Percentiles rank a stretch among this genome's conserved stretches.
Evolutionary conservation across 129 eudicot genomes (phyloP).

Genomic region (Glebionis coronaria): DNA sequence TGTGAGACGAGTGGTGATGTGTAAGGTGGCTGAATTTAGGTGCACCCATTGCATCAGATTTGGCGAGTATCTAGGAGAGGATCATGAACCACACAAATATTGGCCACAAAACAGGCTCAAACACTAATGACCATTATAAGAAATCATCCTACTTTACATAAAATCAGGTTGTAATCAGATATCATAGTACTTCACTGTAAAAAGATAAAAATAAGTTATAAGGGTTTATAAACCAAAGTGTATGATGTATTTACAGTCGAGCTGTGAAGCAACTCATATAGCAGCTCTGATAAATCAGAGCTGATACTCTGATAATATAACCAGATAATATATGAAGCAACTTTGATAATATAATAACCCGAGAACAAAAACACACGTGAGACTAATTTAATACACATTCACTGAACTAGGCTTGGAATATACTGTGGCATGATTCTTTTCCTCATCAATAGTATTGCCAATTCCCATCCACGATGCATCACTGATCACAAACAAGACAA

Average conservation of each 20-base stretch:
- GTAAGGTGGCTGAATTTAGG: background rate
- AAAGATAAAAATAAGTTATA: background rate
- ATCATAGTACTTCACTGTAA: conserved; percentile 7
- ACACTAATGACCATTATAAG: background rate
- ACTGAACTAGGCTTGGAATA: conserved; percentile 1
- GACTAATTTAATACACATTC: conserved; percentile 9
- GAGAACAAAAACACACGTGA: background rate
- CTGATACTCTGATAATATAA: too few relatives aligned
- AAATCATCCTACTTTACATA: background rate
- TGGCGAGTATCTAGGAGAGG: background rate
- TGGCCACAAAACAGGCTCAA: conserved; percentile 2
- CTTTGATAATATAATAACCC: conserved; percentile 2
- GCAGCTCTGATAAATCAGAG: conserved; percentile 6
- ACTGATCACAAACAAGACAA: conserved; percentile 25
- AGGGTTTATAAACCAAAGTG: conserved; percentile 12
- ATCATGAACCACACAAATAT: background rate
- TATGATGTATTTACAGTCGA: conserved; percentile 23
- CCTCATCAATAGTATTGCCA: background rate
- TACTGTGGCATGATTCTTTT: conserved; percentile 12
- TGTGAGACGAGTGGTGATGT: too few relatives aligned
- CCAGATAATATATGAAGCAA: conserved; percentile 22
- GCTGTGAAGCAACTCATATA: conserved; percentile 14
- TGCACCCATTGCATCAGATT: background rate
- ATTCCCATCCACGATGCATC: conserved; percentile 27
- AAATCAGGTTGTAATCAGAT: background rate